Evolutionary conservation across 192 early-diverging fungal species (phyloP), one percentile per base, ranked within the genome.

Genomic region (Podochytrium sp.): DNA sequence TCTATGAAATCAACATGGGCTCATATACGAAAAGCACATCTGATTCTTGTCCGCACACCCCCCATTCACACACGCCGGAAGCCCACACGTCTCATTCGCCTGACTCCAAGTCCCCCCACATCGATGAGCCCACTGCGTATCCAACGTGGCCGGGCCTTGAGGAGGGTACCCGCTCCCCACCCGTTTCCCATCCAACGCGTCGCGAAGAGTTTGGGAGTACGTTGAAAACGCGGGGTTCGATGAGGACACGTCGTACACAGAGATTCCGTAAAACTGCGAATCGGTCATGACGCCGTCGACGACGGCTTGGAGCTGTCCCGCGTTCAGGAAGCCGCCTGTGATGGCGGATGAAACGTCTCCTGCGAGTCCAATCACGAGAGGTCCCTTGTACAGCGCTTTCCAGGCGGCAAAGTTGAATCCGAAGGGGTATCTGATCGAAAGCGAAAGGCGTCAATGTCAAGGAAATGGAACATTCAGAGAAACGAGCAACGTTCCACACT

Each of bases 31-130:
- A 20, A 47, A 47, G n/a, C 43, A 47, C 43, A 47, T 47, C n/a
- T 47, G 43, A 20, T 47, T 47, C n/a, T 10, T 10, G n/a, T 47
- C 43, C n/a, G 67, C 20, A 25, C 23, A 37, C 10, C 0, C n/a
- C 12, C 0, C n/a, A 47, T 47, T 20, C 43, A 16, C 35, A 25
- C 60, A 62, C 6, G 29, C 5, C 14, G 35, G 14, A 16, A 70
- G 52, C 14, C 49, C 56, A 60, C 69, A 71, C 1, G 41, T 47
- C 1, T 16, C 27, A 2, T 71, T 51, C 38, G 69, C 69, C n/a
- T 51, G 42, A 23, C 5, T 59, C 69, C 69, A 71, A 20, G 69
- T 71, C 0, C 69, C 69, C 37, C 37, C 69, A 47, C 69, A 71
- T 14, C 69, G 69, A 29, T 7, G 18, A 20, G 63, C 37, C 12